These are phyloP conservation scores for Paecilomyces sp. DNA, from an alignment of 2,329 filamentous ascomycete species.

Conservation along the genomic window DNA sequence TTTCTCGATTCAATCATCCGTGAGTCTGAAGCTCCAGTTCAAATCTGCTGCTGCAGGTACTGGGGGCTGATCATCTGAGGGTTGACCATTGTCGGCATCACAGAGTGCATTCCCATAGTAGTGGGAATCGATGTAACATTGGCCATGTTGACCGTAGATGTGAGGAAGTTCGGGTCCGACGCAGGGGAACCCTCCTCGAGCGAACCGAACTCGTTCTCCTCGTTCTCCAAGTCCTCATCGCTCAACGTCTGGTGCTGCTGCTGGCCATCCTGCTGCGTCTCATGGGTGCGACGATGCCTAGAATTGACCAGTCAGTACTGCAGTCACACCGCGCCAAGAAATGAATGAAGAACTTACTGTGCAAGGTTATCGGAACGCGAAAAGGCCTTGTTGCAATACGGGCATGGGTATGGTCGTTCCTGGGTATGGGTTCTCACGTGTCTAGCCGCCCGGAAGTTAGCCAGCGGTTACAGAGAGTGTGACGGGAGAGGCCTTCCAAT, in stretches of 20 bases:
- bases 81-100: conserved; percentile 32
- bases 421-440: conserved; percentile 99
- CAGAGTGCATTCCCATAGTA: conserved; percentile 27
- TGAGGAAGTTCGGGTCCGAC: conserved; percentile 18
- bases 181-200: conserved; percentile 70
- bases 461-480: conserved; percentile 44
- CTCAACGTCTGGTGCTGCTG: conserved; percentile 33
- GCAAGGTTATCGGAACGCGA: conserved; percentile 98
- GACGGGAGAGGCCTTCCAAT: conserved; percentile 29
- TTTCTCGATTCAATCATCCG: neutral
- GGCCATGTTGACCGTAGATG: conserved; percentile 26
- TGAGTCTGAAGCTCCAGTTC: conserved; percentile 5
- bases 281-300: conserved; percentile 70
- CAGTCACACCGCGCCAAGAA: neutral
- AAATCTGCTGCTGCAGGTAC: conserved; percentile 37
- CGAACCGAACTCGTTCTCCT: conserved; percentile 76
- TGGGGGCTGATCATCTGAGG: conserved; percentile 38
- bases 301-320: conserved; percentile 27
- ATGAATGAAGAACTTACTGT: conserved; percentile 57
- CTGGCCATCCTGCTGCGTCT: conserved; percentile 58
- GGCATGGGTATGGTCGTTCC: conserved; percentile 96
- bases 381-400: conserved; percentile 97
- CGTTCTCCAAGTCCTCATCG: conserved; percentile 80
- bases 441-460: conserved; percentile 52
- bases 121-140: conserved; percentile 30